Evolutionary conservation across 2,329 filamentous ascomycete species (phyloP).

Genomic region (Rhinocladiella similis): DNA sequence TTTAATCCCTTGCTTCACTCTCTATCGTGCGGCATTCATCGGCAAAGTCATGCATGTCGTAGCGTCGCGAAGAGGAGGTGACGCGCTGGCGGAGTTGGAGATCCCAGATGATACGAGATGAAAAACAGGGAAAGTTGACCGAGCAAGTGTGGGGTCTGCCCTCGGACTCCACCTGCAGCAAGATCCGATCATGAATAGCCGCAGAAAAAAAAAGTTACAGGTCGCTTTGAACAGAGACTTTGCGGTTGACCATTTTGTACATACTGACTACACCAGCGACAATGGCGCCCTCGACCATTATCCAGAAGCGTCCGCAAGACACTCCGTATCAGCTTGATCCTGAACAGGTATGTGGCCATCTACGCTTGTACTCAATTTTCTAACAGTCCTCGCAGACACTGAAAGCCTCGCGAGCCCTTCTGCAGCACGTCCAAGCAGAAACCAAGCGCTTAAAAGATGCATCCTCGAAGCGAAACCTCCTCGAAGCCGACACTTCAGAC

Average conservation of each 20-base stretch:
- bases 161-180: background rate
- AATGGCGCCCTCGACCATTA: slow-evolving; percentile 4
- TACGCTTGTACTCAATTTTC: background rate
- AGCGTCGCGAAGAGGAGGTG: background rate
- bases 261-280: background rate
- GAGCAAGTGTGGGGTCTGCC: background rate
- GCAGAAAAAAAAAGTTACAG: background rate
- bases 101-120: background rate
- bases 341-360: slow-evolving; percentile 40
- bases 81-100: background rate
- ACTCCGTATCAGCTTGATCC: slow-evolving; percentile 49
- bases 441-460: slow-evolving; percentile 49
- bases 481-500: slow-evolving; percentile 49
- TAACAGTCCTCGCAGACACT: slow-evolving; percentile 47
- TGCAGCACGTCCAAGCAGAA: slow-evolving; percentile 57
- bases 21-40: too few species aligned
- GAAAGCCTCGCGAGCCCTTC: slow-evolving; percentile 60
- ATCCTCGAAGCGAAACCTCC: slow-evolving; percentile 55
- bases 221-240: background rate
- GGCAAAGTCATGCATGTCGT: too few species aligned
- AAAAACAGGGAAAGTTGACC: background rate
- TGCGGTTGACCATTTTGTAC: background rate
- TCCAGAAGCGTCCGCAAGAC: slow-evolving; percentile 14
- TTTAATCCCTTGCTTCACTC: too few species aligned
- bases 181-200: too few species aligned